These are phyloP conservation scores for Earliella scabrosa DNA, from an alignment of 1,284 basidiomycete genomes.

Conservation along the genomic window DNA sequence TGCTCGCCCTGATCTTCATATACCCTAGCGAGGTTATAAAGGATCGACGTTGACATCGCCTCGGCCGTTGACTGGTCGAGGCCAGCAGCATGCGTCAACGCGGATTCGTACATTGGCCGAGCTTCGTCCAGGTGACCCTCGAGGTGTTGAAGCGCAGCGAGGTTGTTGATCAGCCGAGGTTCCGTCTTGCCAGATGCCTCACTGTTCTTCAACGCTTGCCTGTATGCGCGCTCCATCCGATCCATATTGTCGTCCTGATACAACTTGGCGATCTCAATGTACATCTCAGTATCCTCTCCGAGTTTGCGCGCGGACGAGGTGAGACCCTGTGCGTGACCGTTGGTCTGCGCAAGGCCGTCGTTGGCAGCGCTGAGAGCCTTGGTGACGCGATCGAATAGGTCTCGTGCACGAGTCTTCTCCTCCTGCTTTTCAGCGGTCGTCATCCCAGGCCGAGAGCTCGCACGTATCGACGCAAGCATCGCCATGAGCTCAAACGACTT, in stretches of 20 bases:
- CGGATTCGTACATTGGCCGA: conserved; percentile 65
- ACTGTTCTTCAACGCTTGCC: conserved; percentile 71
- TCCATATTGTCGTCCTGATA: conserved; percentile 85
- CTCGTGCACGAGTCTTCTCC: conserved; percentile 77
- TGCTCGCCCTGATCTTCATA: conserved; percentile 84
- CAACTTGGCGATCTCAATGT: conserved; percentile 83
- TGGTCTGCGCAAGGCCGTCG: conserved; percentile 45
- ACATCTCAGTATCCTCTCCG: conserved; percentile 81
- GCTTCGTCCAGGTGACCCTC: conserved; percentile 67
- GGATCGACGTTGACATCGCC: conserved; percentile 76
- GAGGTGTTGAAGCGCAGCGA: conserved; percentile 78
- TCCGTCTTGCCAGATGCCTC: conserved; percentile 54
- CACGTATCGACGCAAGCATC: conserved; percentile 88
- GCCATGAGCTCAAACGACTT: conserved; percentile 80
- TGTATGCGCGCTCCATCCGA: conserved; percentile 72
- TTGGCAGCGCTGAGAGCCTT: conserved; percentile 66
- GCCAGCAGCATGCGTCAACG: conserved; percentile 60
- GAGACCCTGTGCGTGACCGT: conserved; percentile 28
- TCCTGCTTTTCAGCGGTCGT: conserved; percentile 72
- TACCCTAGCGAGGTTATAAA: conserved; percentile 88
- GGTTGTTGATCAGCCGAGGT: conserved; percentile 81
- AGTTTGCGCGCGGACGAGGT: conserved; percentile 56
- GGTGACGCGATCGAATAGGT: conserved; percentile 79
- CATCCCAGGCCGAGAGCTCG: conserved; percentile 78
- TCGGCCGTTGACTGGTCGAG: conserved; percentile 59